Conservation (phyloP, 2,329 filamentous ascomycete genomes). For the Pseudogymnoascus sp. region DNA sequence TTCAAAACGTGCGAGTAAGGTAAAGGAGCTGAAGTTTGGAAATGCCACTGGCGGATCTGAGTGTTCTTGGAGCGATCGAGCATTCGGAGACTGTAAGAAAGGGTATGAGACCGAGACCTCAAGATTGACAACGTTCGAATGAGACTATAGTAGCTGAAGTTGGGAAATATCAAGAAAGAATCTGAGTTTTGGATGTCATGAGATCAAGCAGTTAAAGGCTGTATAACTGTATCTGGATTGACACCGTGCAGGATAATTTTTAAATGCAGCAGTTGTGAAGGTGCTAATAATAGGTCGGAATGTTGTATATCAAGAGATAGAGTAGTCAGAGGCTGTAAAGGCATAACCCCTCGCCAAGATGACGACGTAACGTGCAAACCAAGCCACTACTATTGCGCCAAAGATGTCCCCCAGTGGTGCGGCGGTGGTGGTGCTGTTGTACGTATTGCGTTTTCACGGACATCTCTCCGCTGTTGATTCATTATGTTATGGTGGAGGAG, state of each 20-base stretch:
- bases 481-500: too few species aligned
- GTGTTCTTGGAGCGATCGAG: not conserved
- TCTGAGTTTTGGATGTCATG: not conserved
- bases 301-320: not conserved
- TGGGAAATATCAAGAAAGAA: not conserved
- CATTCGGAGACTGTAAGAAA: not conserved
- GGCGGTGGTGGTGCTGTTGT: not conserved
- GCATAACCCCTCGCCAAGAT: too few species aligned
- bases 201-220: not conserved
- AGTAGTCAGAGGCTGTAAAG: not conserved
- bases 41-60: not conserved
- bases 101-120: not conserved
- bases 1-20: not conserved
- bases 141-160: not conserved
- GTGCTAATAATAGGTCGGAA: not conserved
- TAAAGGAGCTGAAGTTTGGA: not conserved
- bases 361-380: too few species aligned
- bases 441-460: not conserved
- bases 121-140: not conserved
- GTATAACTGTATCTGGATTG: not conserved
- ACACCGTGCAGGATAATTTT: not conserved
- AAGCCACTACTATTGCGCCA: too few species aligned
- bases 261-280: not conserved
- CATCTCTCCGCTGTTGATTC: too few species aligned
- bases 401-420: too few species aligned